Conservation (phyloP, 805 yeast species). For the Blastobotrys muscicola region DNA sequence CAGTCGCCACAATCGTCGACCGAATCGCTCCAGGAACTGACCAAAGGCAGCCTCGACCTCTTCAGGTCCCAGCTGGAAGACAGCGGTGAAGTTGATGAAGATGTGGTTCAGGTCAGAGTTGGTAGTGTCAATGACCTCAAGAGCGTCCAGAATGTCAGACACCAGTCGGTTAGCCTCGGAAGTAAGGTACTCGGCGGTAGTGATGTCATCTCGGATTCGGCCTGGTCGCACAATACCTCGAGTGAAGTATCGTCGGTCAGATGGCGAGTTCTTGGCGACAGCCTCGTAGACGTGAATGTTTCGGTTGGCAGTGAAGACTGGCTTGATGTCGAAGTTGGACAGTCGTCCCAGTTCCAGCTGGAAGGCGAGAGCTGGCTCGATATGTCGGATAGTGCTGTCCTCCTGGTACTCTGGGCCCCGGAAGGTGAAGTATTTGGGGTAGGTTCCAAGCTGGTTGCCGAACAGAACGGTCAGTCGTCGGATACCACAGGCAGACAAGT, state of each 20-base stretch:
- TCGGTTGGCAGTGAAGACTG: conserved; percentile 92
- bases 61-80: conserved; percentile 85
- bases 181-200: conserved; percentile 86
- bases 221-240: conserved; percentile 98
- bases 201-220: conserved; percentile 82
- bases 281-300: conserved; percentile 97
- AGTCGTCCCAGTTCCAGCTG: conserved; percentile 91
- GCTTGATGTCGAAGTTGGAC: conserved; percentile 90
- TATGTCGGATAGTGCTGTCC: conserved; percentile 91
- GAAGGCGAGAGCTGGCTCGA: conserved; percentile 97
- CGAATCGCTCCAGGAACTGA: conserved; percentile 94
- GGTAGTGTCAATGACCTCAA: conserved; percentile 88
- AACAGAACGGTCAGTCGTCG: conserved; percentile 92
- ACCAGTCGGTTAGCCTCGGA: conserved; percentile 94
- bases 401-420: conserved; percentile 79
- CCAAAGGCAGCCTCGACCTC: conserved; percentile 98
- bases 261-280: conserved; percentile 82
- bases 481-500: conserved; percentile 58
- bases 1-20: conserved; percentile 92
- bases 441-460: conserved; percentile 73
- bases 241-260: conserved; percentile 92
- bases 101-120: conserved; percentile 96
- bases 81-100: conserved; percentile 93
- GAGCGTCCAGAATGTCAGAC: conserved; percentile 90
- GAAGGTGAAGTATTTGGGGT: conserved; percentile 94